Conservation (phyloP, 2,329 filamentous ascomycete genomes). For the Pseudonectria buxi region DNA sequence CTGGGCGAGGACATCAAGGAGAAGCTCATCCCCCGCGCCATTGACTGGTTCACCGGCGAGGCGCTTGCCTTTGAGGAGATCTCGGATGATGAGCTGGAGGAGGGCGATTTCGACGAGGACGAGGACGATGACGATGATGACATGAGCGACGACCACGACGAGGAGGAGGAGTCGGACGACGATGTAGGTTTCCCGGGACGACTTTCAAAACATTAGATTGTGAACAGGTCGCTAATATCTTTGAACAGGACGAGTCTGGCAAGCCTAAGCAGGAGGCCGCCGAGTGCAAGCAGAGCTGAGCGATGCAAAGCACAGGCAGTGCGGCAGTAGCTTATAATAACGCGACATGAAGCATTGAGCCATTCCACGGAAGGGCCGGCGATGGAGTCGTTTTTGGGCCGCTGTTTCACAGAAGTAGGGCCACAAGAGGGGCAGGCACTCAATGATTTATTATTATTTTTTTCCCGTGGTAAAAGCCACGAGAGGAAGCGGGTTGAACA, state of each 20-base stretch:
- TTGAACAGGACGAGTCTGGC: conserved; percentile 81
- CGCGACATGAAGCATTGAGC: conserved; percentile 10
- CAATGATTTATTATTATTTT: too few species aligned
- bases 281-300: conserved; percentile 93
- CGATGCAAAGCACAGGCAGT: conserved; percentile 27
- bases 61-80: conserved; percentile 94
- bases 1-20: conserved; percentile 99
- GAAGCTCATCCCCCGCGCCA: conserved; percentile 95
- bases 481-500: too few species aligned
- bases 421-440: too few species aligned
- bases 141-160: conserved; percentile 75
- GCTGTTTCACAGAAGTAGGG: conserved; percentile 7
- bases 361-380: conserved; percentile 21
- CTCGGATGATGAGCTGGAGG: conserved; percentile 73
- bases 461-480: too few species aligned
- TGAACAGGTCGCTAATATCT: conserved; percentile 7
- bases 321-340: conserved; percentile 3
- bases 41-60: conserved; percentile 99
- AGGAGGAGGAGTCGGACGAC: conserved; percentile 73
- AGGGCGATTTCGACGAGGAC: conserved; percentile 79
- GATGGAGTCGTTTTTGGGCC: conserved; percentile 16
- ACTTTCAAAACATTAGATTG: not conserved
- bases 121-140: conserved; percentile 91
- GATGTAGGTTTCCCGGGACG: conserved; percentile 46
- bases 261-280: conserved; percentile 92